These are phyloP conservation scores for Paraphoma sp. DNA, from an alignment of 2,329 filamentous ascomycete species.

Conservation along the genomic window DNA sequence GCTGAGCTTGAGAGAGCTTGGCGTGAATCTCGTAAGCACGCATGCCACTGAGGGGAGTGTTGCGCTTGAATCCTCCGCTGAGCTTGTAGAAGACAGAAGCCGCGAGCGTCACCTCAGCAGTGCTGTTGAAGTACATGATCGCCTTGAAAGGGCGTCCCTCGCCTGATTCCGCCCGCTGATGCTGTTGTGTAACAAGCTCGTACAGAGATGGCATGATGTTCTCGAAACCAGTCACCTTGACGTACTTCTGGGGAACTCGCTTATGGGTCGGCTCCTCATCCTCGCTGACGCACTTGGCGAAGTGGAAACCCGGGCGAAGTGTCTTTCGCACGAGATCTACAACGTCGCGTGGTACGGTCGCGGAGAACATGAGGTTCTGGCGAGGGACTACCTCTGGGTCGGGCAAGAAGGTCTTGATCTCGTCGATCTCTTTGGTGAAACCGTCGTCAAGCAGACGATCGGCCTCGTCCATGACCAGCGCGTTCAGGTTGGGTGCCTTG, in stretches of 20 bases:
- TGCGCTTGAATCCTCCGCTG: constrained; percentile 44
- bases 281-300: constrained; percentile 84
- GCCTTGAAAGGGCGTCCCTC: constrained; percentile 79
- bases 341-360: constrained; percentile 86
- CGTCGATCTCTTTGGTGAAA: constrained; percentile 57
- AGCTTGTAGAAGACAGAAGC: constrained; percentile 64
- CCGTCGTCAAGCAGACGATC: constrained; percentile 70
- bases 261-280: constrained; percentile 87
- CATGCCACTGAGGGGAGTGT: constrained; percentile 35
- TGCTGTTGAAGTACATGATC: constrained; percentile 91
- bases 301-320: constrained; percentile 84
- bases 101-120: constrained; percentile 72
- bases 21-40: constrained; percentile 75
- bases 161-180: constrained; percentile 53
- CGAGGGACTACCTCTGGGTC: constrained; percentile 67
- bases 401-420: constrained; percentile 65
- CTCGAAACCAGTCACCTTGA: constrained; percentile 71
- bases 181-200: constrained; percentile 73
- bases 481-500: constrained; percentile 65
- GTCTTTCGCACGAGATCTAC: constrained; percentile 78
- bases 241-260: constrained; percentile 79
- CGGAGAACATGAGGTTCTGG: constrained; percentile 94
- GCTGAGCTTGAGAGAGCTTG: constrained; percentile 71
- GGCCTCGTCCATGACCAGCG: constrained; percentile 70
- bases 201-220: constrained; percentile 79